These are phyloP conservation scores for Aspergillus novofumigatus DNA, from an alignment of 2,329 filamentous ascomycete species.

Conservation along the genomic window DNA sequence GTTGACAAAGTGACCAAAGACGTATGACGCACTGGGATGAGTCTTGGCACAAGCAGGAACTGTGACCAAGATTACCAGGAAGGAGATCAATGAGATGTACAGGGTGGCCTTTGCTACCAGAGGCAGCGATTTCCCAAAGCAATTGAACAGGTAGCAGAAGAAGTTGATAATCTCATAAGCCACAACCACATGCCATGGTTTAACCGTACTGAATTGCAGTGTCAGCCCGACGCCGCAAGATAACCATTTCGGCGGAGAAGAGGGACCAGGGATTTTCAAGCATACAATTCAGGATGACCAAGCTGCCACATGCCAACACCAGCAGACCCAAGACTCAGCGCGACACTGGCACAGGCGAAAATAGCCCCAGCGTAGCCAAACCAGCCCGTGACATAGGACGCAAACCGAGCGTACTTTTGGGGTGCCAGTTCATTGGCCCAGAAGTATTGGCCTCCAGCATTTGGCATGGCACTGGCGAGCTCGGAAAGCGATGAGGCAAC, in stretches of 20 bases:
- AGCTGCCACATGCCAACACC: conserved; percentile 51
- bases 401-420: conserved; percentile 41
- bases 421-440: conserved; percentile 49
- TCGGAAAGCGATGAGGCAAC: conserved; percentile 46
- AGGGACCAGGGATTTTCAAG: neutral
- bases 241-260: neutral
- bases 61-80: conserved; percentile 47
- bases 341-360: conserved; percentile 52
- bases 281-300: conserved; percentile 50
- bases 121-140: conserved; percentile 33
- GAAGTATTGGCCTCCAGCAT: conserved; percentile 51
- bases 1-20: conserved; percentile 52
- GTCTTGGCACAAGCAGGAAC: conserved; percentile 44
- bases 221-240: neutral
- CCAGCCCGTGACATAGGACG: conserved; percentile 48
- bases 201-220: conserved; percentile 18
- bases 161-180: conserved; percentile 46
- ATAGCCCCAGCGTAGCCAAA: conserved; percentile 52
- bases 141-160: conserved; percentile 48
- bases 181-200: conserved; percentile 38
- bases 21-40: conserved; percentile 45
- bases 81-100: conserved; percentile 46
- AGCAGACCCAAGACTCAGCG: conserved; percentile 46
- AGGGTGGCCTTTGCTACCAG: conserved; percentile 41
- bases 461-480: conserved; percentile 46